Percentiles rank a stretch among this genome's conserved stretches.
phyloP scores from a whole-genome alignment of 768 basidiomycete genomes.

The Russula emetica region DNA sequence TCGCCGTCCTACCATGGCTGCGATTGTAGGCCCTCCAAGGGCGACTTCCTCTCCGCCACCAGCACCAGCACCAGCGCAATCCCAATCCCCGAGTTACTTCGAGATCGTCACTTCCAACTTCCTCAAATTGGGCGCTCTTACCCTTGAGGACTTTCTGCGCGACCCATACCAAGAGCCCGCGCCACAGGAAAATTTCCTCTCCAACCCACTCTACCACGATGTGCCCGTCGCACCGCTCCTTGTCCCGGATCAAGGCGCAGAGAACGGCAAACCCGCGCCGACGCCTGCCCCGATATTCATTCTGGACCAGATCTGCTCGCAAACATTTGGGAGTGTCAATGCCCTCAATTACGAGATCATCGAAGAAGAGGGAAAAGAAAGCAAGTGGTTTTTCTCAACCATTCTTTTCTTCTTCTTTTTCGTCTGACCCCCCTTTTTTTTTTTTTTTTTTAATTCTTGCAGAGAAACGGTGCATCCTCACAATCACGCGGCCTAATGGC shows the following conservation, averaged over 20 bases:
- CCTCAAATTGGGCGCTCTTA: conserved; percentile 25
- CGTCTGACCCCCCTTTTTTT: background rate
- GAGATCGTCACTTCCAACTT: conserved; percentile 20
- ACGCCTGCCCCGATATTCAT: conserved; percentile 20
- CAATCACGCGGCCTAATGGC: conserved; percentile 54
- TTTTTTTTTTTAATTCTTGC: background rate
- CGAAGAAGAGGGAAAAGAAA: conserved; percentile 24
- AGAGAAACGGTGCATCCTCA: conserved; percentile 61
- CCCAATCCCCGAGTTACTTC: conserved; percentile 13
- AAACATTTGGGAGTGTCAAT: conserved; percentile 29
- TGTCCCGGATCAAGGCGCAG: conserved; percentile 1
- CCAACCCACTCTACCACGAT: conserved; percentile 19
- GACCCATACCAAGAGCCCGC: conserved; percentile 22
- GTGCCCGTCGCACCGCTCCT: conserved; percentile 10
- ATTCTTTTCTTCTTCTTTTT: no score
- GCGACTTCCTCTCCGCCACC: background rate
- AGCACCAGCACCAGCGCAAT: background rate
- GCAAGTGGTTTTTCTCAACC: conserved; percentile 12
- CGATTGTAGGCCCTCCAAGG: background rate
- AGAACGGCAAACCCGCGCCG: conserved; percentile 3
- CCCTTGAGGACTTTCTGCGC: conserved; percentile 15
- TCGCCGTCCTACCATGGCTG: background rate
- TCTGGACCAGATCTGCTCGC: conserved; percentile 31
- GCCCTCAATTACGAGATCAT: conserved; percentile 29
- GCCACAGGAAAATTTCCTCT: conserved; percentile 12